Evolutionary conservation across 2,329 filamentous ascomycete species (phyloP).

Genomic region (Fusarium domesticum): DNA sequence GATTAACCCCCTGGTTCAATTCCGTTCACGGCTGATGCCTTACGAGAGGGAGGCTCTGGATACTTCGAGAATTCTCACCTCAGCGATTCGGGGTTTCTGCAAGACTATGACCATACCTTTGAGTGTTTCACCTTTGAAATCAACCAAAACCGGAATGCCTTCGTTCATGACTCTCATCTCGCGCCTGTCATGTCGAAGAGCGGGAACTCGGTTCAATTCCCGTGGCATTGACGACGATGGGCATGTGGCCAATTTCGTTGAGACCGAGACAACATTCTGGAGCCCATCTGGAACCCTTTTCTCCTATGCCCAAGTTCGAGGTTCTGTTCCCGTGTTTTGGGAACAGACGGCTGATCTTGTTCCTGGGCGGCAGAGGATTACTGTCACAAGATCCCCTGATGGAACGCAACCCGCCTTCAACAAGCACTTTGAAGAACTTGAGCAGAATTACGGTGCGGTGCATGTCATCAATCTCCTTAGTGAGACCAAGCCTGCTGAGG

Average conservation of each 20-base stretch:
- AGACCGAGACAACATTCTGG: conserved; percentile 92
- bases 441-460: conserved; percentile 81
- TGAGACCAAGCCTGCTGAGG: conserved; percentile 79
- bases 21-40: conserved; percentile 75
- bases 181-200: conserved; percentile 81
- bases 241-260: conserved; percentile 98
- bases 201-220: conserved; percentile 95
- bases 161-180: conserved; percentile 88
- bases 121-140: conserved; percentile 66
- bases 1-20: conserved; percentile 88
- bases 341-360: conserved; percentile 86
- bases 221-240: conserved; percentile 96
- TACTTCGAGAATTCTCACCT: conserved; percentile 81
- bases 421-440: conserved; percentile 87
- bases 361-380: conserved; percentile 92
- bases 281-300: conserved; percentile 75
- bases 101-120: conserved; percentile 82
- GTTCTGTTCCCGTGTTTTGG: conserved; percentile 96
- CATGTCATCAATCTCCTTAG: conserved; percentile 95
- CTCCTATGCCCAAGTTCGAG: conserved; percentile 89
- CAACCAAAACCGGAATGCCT: conserved; percentile 66
- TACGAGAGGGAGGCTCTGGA: conserved; percentile 79
- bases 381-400: conserved; percentile 80
- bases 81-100: conserved; percentile 90
- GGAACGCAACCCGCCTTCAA: conserved; percentile 94